Evolutionary conservation across 495 filamentous ascomycete species (phyloP), one percentile per base, ranked within the genome.

Genomic region (Aspergillus conjunctus): DNA sequence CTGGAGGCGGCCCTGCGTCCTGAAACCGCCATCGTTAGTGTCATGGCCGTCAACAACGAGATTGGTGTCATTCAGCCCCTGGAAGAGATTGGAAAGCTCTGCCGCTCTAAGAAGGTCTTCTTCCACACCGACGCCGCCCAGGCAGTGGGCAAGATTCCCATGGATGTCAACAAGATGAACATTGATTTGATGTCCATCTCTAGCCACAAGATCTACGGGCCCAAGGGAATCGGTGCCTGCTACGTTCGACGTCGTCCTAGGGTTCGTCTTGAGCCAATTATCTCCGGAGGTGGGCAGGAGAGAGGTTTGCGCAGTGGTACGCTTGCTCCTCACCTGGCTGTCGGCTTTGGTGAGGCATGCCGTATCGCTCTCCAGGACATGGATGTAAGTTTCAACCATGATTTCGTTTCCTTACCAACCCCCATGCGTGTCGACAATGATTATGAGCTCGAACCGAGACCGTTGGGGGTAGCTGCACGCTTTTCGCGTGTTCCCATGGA

Each of bases 21-120:
- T 2, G 93, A 97, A 32, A 98, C 94, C 32, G 85, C 83, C 51
- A 78, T 98, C 18, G 93, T 98, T 68, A 96, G 91, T 73, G 91
- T 98, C 71, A 98, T 98, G 94, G 87, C 95, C 1, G 95, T 98
- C 41, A 98, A 98, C 81, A 98, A 98, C 72, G 94, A 98, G 77
- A 98, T 98, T 66, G 94, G 94, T 68, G 94, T 98, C 31, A 93
- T 98, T 56, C 94, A 98, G 74, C 95, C 94, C 0, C 69, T 98
- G 62, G 91, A 91, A 65, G 86, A 96, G 76, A 98, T 98, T 69
- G 94, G 94, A 63, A 88, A 88, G 75, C 75, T 98, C 20, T 98
- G 94, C 77, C 87, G 93, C 43, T 83, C 84, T 37, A 95, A 90
- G 73, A 96, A 97, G 79, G 79, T 96, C 51, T 98, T 97, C 81